Conservation (phyloP, 805 yeast genomes). For the Peterozyma xylosa region DNA sequence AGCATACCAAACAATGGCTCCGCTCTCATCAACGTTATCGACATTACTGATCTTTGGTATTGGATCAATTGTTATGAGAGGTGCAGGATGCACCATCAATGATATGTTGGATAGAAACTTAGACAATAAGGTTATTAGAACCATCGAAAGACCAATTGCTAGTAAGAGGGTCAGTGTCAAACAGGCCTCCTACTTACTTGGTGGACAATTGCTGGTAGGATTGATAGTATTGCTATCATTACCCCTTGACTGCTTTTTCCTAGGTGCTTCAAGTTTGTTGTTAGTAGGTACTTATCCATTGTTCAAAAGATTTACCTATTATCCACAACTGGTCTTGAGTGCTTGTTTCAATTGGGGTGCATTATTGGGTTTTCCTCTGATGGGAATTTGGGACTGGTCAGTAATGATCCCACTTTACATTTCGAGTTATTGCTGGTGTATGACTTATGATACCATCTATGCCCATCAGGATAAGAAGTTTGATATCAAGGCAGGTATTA, state of each 20-base stretch:
- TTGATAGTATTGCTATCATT: slow-evolving; percentile 61
- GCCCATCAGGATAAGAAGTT: slow-evolving; percentile 95
- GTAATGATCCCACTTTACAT: slow-evolving; percentile 74
- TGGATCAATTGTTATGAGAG: slow-evolving; percentile 90
- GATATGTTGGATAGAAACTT: slow-evolving; percentile 80
- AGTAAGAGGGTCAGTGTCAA: slow-evolving; percentile 68
- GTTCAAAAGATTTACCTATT: slow-evolving; percentile 90
- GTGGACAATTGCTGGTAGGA: slow-evolving; percentile 70
- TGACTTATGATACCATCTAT: slow-evolving; percentile 92
- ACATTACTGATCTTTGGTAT: slow-evolving; percentile 67
- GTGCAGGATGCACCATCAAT: slow-evolving; percentile 96
- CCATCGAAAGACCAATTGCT: slow-evolving; percentile 89
- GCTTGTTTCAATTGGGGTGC: slow-evolving; percentile 94
- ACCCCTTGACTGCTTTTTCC: slow-evolving; percentile 73
- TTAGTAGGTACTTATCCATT: slow-evolving; percentile 85
- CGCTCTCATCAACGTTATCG: slow-evolving; percentile 50
- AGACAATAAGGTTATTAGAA: slow-evolving; percentile 81
- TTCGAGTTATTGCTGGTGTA: slow-evolving; percentile 84
- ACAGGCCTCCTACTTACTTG: slow-evolving; percentile 66
- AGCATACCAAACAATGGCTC: slow-evolving; percentile 64
- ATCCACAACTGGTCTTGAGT: slow-evolving; percentile 82
- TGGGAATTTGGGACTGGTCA: slow-evolving; percentile 73
- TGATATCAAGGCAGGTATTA: slow-evolving; percentile 86
- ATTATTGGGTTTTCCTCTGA: slow-evolving; percentile 89
- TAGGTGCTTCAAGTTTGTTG: slow-evolving; percentile 76